Conservation (phyloP, 257 asterid species). For the Lavandula angustifolia region DNA sequence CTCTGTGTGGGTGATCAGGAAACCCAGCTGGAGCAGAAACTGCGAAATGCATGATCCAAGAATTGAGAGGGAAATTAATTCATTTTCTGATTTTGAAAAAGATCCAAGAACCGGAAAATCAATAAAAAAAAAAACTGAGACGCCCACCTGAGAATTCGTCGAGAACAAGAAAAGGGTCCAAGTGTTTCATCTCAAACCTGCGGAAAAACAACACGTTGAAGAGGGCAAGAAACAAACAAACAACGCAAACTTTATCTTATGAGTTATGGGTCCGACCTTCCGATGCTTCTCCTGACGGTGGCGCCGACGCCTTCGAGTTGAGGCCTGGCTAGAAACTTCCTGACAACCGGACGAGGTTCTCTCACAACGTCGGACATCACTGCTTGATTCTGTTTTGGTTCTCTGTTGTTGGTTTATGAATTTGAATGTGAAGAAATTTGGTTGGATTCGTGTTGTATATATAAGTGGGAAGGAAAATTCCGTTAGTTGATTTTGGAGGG, state of each 20-base stretch:
- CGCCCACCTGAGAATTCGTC: slow-evolving; percentile 86
- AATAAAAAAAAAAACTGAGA: neutral
- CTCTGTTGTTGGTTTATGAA: neutral
- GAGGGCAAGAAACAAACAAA: too few relatives aligned
- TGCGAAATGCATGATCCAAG: slow-evolving; percentile 37
- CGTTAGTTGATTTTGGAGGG: slow-evolving; percentile 17
- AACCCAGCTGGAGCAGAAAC: slow-evolving; percentile 97
- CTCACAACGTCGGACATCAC: slow-evolving; percentile 46
- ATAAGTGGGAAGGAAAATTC: slow-evolving; percentile 16
- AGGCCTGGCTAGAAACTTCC: slow-evolving; percentile 75
- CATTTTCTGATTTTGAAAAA: neutral
- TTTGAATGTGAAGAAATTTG: neutral
- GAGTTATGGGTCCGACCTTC: slow-evolving; percentile 46
- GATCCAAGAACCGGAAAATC: neutral
- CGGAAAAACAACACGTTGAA: neutral
- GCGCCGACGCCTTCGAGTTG: slow-evolving; percentile 92
- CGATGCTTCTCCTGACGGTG: slow-evolving; percentile 86
- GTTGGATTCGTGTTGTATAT: neutral
- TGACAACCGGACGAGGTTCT: slow-evolving; percentile 66
- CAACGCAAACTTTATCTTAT: neutral
- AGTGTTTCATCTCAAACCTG: slow-evolving; percentile 77
- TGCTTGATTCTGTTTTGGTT: neutral
- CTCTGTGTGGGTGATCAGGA: slow-evolving; percentile 99
- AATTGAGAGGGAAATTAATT: neutral
- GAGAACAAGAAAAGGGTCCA: slow-evolving; percentile 83